These are phyloP conservation scores for Medicago arabica DNA, from an alignment of 306 rosid genomes.

Conservation along the genomic window DNA sequence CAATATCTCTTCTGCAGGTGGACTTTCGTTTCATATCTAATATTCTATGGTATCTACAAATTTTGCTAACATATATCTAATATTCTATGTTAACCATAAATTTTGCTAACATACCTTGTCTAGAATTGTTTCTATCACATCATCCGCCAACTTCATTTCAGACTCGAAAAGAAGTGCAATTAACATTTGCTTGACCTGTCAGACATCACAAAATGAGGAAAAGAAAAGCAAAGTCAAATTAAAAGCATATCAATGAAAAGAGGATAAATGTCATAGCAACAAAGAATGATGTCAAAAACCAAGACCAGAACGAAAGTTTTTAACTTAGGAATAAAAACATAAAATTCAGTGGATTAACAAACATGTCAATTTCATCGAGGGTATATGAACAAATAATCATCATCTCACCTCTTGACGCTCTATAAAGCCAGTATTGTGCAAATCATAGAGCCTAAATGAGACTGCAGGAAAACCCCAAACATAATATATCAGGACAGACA, in stretches of 20 bases:
- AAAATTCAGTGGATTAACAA: slow-evolving; percentile 20
- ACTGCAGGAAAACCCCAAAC: slow-evolving; percentile 60
- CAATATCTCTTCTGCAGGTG: neutral
- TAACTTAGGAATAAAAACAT: slow-evolving; percentile 1
- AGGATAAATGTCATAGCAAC: slow-evolving; percentile 1
- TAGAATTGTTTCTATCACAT: slow-evolving; percentile 77
- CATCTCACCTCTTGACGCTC: slow-evolving; percentile 86
- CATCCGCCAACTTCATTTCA: slow-evolving; percentile 94
- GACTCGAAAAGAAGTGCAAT: slow-evolving; percentile 96
- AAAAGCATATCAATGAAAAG: neutral
- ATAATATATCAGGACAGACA: slow-evolving; percentile 28
- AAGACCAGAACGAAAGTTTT: slow-evolving; percentile 4
- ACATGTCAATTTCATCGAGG: neutral
- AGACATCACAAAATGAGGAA: slow-evolving; percentile 23
- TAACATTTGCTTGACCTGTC: slow-evolving; percentile 96
- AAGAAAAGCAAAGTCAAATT: slow-evolving; percentile 1
- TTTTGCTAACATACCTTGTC: slow-evolving; percentile 66
- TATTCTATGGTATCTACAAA: neutral
- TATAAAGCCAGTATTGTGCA: slow-evolving; percentile 82
- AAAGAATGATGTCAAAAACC: neutral
- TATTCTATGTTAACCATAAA: neutral
- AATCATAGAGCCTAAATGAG: slow-evolving; percentile 90
- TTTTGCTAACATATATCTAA: slow-evolving; percentile 7
- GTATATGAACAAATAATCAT: slow-evolving; percentile 16
- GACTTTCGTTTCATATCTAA: neutral